Evolutionary conservation across 306 rosid genomes (phyloP).

Genomic region (Vigna trinervia): DNA sequence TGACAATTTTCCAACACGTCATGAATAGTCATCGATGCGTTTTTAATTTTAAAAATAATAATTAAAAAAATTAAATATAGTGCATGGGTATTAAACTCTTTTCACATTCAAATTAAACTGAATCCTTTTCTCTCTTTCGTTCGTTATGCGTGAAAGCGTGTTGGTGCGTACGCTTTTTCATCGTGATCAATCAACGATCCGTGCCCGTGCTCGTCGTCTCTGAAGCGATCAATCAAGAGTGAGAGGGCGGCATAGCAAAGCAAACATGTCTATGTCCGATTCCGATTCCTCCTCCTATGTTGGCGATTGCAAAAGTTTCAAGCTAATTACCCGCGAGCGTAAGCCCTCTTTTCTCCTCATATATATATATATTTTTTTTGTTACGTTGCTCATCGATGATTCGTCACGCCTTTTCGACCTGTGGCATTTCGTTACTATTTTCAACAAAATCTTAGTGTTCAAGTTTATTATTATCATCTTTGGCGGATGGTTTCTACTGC

Average conservation of each 20-base stretch:
- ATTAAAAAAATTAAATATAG: neutral
- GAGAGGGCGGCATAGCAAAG: slow-evolving; percentile 20
- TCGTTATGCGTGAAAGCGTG: neutral
- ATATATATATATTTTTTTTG: too few species aligned
- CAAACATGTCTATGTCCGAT: slow-evolving; percentile 57
- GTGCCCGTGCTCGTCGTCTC: slow-evolving; percentile 36
- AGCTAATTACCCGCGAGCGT: slow-evolving; percentile 58
- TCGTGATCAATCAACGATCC: slow-evolving; percentile 32
- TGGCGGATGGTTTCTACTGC: slow-evolving; percentile 12
- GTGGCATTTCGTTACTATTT: neutral
- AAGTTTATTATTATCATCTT: neutral
- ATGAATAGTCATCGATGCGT: neutral
- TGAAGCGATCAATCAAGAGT: slow-evolving; percentile 35
- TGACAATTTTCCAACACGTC: slow-evolving; percentile 41
- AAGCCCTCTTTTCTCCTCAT: slow-evolving; percentile 25
- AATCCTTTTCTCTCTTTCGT: neutral
- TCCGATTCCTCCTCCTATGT: slow-evolving; percentile 50
- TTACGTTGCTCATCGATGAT: neutral
- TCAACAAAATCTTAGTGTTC: neutral
- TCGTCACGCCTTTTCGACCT: neutral
- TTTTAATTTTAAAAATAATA: neutral
- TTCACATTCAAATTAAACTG: slow-evolving; percentile 10
- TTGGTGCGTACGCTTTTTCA: neutral
- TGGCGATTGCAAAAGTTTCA: slow-evolving; percentile 48
- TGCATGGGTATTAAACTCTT: neutral